These are phyloP conservation scores for Lumnitzera racemosa DNA, from an alignment of 345 rosid genomes.

Conservation along the genomic window DNA sequence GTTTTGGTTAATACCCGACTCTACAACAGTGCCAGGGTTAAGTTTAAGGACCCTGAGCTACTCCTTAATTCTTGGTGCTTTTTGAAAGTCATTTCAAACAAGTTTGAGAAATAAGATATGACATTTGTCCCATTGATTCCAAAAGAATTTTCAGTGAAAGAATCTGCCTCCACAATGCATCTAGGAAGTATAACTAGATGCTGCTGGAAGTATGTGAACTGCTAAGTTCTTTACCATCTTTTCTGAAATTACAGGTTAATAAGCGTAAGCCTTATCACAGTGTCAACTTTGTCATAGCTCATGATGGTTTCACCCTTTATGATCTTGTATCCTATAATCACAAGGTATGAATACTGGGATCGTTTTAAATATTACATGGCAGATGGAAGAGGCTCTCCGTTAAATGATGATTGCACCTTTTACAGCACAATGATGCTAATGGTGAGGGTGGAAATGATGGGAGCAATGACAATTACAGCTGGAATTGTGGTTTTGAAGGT, in stretches of 20 bases:
- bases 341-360: constrained; percentile 45
- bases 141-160: no score
- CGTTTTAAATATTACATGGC: background rate
- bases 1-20: no score
- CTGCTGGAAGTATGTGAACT: background rate
- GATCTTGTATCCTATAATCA: constrained; percentile 86
- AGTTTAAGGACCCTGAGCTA: no score
- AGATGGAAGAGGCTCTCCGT: constrained; percentile 6
- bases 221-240: constrained; percentile 3
- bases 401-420: constrained; percentile 8
- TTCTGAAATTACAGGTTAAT: constrained; percentile 41
- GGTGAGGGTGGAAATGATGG: constrained; percentile 98
- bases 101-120: no score
- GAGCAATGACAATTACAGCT: constrained; percentile 79
- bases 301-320: constrained; percentile 83
- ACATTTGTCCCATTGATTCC: no score
- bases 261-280: constrained; percentile 88
- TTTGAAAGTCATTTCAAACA: no score
- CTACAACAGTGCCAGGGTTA: no score
- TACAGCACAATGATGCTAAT: constrained; percentile 93
- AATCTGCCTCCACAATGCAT: no score
- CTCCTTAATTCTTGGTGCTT: no score
- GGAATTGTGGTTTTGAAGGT: constrained; percentile 99
- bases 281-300: constrained; percentile 75
- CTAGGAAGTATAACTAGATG: no score